Base-by-base conservation (phyloP, 768 basidiomycete species). In the Scleroderma bovista region DNA sequence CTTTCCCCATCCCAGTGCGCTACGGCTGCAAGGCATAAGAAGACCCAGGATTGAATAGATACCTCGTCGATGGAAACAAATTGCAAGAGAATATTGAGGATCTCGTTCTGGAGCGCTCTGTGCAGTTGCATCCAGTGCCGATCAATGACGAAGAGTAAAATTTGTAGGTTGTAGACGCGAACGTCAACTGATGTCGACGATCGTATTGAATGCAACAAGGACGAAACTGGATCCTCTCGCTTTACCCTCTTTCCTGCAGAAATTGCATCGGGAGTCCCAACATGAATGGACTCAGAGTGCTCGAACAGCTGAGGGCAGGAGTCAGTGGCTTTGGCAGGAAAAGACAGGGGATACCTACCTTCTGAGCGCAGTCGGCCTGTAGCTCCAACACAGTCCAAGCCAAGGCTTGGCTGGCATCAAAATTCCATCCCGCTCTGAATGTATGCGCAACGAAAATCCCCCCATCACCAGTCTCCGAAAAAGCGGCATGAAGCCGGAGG, bases 71-170 rank as follows among this genome's bases (percentile, higher is more conserved):
- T 69, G 4, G 81, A 74, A 29, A 94, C 70, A 33, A 85, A 75
- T 42, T 79, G 75, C 11, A 83, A 59, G 24, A 93, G 75, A 2
- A 73, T 66, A 19, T 71, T 58, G 44, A 84, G 67, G 31, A 93
- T 71, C 2, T 78, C 74, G 40, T 71, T 68, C 54, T 83, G 84
- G 34, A 86, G 72, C 4, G 72, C 66, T 31, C 70, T 62, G 52
- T 88, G 83, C 20, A 96, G 65, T 20, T 72, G 61, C 13, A 55
- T 23, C 89, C 89, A 93, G 61, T 94, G 83, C 22, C 80, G 75
- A 57, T 88, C 82, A 53, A 93, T 77, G 62, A 96, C 73, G 71
- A 97, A 96, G 20, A 94, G 78, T 3, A 96, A 72, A 10, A 83
- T 73, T 66, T 96, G 93, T 1, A 95, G 68, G 55, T 77, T 72